These are phyloP conservation scores for Xylariaceae sp. DNA, from an alignment of 2,329 filamentous ascomycete species.

Conservation along the genomic window DNA sequence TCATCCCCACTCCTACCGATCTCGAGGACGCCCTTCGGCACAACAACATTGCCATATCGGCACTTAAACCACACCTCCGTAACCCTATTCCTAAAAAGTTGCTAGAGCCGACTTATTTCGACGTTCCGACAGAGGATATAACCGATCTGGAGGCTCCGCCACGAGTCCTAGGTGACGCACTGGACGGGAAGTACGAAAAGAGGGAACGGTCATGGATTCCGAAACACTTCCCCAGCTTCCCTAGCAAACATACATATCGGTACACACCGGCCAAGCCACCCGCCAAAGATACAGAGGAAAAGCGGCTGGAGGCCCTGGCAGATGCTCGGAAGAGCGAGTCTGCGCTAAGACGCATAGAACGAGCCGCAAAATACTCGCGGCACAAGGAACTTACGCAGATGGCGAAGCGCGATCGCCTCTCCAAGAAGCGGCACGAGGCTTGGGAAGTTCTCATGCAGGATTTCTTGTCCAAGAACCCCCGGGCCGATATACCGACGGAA, in stretches of 20 bases:
- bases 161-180: constrained; percentile 47
- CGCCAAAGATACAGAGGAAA: constrained; percentile 48
- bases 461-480: constrained; percentile 40
- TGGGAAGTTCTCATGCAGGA: constrained; percentile 59
- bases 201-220: constrained; percentile 53
- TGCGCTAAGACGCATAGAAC: constrained; percentile 53
- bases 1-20: constrained; percentile 50
- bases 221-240: constrained; percentile 54
- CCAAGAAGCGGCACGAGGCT: constrained; percentile 51
- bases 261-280: constrained; percentile 45
- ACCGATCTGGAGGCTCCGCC: constrained; percentile 37
- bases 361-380: constrained; percentile 58
- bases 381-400: constrained; percentile 58
- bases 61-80: constrained; percentile 52
- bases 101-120: constrained; percentile 37
- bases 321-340: constrained; percentile 59
- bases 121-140: constrained; percentile 36
- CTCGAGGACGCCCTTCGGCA: constrained; percentile 49
- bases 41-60: constrained; percentile 47
- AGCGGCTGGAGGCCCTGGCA: constrained; percentile 54
- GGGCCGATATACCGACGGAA: constrained; percentile 39
- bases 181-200: constrained; percentile 56
- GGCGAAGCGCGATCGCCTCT: constrained; percentile 48
- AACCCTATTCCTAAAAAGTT: constrained; percentile 43
- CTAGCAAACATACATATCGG: constrained; percentile 59